Evolutionary conservation across 176 grass and related monocot genomes (phyloP).

Genomic region (Ampelocalamus luodianensis): DNA sequence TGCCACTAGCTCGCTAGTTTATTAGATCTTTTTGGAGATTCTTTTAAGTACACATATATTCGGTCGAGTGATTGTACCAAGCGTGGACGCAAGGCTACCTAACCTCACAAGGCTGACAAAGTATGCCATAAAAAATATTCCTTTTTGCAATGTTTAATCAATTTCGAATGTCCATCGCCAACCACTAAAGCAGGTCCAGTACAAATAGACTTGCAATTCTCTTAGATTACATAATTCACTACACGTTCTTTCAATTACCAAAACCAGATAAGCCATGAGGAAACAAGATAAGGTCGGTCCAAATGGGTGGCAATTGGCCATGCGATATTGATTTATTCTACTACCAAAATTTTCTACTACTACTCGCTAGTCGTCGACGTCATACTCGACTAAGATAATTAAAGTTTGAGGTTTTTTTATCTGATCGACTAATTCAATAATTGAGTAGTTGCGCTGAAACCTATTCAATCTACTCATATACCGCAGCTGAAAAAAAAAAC

Average conservation of each 20-base stretch:
- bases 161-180: conserved; percentile 24
- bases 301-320: neutral
- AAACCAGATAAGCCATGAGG: neutral
- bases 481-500: too few species aligned
- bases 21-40: neutral
- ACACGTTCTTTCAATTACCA: neutral
- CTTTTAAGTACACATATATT: neutral
- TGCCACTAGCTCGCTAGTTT: neutral
- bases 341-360: neutral
- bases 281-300: conserved; percentile 3
- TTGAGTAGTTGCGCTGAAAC: neutral
- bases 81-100: conserved; percentile 32
- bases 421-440: neutral
- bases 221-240: neutral
- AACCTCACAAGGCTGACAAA: conserved; percentile 42
- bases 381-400: neutral
- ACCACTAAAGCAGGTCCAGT: conserved; percentile 41
- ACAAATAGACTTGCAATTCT: neutral
- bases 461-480: neutral
- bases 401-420: neutral
- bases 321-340: neutral
- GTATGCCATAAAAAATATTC: conserved; percentile 23
- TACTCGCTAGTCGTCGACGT: neutral
- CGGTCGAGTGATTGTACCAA: conserved; percentile 17
- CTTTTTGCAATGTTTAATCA: conserved; percentile 26